Percentiles rank a stretch among this genome's conserved stretches.
These are phyloP conservation scores for Marchantia paleacea DNA, from an alignment of 225 moss, liverwort and hornwort species.

Conservation along the genomic window DNA sequence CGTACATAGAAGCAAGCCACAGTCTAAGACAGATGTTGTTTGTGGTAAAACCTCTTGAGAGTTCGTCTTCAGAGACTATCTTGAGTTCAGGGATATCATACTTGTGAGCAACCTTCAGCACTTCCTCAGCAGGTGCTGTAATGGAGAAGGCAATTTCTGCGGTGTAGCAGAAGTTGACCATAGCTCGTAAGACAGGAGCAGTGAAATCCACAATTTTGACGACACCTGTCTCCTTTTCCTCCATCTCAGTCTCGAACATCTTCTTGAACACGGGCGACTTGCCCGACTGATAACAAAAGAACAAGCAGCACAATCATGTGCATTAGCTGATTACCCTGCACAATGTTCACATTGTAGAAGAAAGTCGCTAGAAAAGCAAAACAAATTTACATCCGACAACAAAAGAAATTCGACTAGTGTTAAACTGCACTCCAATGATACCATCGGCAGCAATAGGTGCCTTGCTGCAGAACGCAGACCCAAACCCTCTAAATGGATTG, in stretches of 20 bases:
- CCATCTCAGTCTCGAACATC: conserved; percentile 40
- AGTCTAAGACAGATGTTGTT: conserved; percentile 11
- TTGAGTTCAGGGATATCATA: conserved; percentile 41
- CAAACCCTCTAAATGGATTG: no score
- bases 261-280: conserved; percentile 36
- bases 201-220: conserved; percentile 37
- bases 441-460: no score
- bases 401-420: no score
- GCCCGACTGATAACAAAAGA: conserved; percentile 29
- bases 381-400: no score
- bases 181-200: conserved; percentile 36
- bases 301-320: no score
- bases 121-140: conserved; percentile 30
- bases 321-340: no score
- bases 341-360: no score
- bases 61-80: conserved; percentile 14
- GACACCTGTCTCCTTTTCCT: conserved; percentile 33
- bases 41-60: conserved; percentile 4
- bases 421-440: no score
- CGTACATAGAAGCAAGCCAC: conserved; percentile 17
- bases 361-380: no score
- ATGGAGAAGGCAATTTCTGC: conserved; percentile 29
- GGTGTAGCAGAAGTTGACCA: conserved; percentile 46
- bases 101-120: conserved; percentile 37
- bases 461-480: no score